Evolutionary conservation across 257 asterid genomes (phyloP), one percentile per base, ranked within the genome.

Genomic region (Solanum ossicruentum): DNA sequence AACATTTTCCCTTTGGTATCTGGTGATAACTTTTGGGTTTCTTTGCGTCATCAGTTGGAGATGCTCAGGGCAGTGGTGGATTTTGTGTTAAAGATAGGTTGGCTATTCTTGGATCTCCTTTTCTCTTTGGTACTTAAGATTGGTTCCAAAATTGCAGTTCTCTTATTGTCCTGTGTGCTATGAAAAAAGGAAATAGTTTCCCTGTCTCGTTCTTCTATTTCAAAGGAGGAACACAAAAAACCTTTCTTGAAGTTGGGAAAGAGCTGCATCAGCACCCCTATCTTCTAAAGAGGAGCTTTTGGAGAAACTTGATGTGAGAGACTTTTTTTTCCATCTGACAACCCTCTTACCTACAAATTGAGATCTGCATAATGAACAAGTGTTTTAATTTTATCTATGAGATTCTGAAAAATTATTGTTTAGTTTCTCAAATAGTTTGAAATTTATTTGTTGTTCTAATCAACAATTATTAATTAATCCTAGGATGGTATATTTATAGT

Each of bases 271-370:
- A 49, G 55, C 66, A 65, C 1, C 54, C 8, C 32, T 60, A 17
- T 71, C 81, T 61, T 83, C 84, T 28, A 78, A 8, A 16, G 77
- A 83, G 36, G 75, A 77, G 85, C 79, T 86, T 77, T 15, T 86
- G 10, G 67, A 80, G 12, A 80, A 80, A 52, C 85, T 86, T 86
- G 83, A 84, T 66, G 89, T 86, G 58, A 85, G 84, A 8, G 45
- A 16, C 36, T 52, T 79, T 15, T 43, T 23, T 84, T 55, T 45
- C 2, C 7, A 36, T 36, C 41, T 36, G 41, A 2, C 1, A 2
- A 36, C 41, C 6, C 0, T 0, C 0, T 36, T 36, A 36, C 7
- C 41, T 36, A 36, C 6, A 36, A 36, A 60, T 32, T 6, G 8
- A 60, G 10, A 60, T 10, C 11, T 63, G 21, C 41, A 63, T 63